Conservation (phyloP, 2,329 filamentous ascomycete species). For the Fusarium virguliforme region DNA sequence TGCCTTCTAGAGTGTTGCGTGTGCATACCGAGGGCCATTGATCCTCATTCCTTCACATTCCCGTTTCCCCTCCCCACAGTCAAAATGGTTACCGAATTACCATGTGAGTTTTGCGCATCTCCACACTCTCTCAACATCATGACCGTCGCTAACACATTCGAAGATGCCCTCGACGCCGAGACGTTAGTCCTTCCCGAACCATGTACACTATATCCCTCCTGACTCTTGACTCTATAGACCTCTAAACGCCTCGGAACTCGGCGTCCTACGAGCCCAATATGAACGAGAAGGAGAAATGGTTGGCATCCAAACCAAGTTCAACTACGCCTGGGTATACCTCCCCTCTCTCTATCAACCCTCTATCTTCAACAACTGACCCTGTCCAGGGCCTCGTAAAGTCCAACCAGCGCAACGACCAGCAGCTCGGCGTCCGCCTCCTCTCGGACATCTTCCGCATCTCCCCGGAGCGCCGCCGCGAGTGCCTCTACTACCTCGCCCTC, state of each 20-base stretch:
- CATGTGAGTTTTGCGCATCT: constrained; percentile 59
- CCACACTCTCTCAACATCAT: constrained; percentile 32
- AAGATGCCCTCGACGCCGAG: constrained; percentile 98
- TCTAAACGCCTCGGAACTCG: constrained; percentile 90
- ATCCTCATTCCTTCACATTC: not conserved
- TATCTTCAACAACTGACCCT: constrained; percentile 1
- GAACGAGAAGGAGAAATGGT: constrained; percentile 98
- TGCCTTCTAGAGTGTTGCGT: constrained; percentile 2
- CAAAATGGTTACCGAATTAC: constrained; percentile 66
- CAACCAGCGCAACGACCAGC: constrained; percentile 85
- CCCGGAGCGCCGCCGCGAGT: constrained; percentile 94
- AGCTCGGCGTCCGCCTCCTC: constrained; percentile 92
- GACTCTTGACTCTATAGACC: constrained; percentile 69
- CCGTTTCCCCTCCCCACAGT: not conserved
- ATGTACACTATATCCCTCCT: constrained; percentile 12
- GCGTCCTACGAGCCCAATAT: constrained; percentile 93
- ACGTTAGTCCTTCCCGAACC: constrained; percentile 71
- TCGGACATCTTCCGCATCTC: constrained; percentile 97
- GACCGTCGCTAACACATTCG: not conserved
- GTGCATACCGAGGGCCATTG: constrained; percentile 11
- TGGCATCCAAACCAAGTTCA: constrained; percentile 98
- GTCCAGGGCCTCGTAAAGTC: constrained; percentile 91
- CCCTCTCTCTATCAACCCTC: constrained; percentile 1
- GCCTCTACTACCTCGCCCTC: constrained; percentile 96
- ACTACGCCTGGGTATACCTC: constrained; percentile 91